These are phyloP conservation scores for Barnettozyma hawaiiensis DNA, from an alignment of 1,139 yeast genomes.

Conservation along the genomic window DNA sequence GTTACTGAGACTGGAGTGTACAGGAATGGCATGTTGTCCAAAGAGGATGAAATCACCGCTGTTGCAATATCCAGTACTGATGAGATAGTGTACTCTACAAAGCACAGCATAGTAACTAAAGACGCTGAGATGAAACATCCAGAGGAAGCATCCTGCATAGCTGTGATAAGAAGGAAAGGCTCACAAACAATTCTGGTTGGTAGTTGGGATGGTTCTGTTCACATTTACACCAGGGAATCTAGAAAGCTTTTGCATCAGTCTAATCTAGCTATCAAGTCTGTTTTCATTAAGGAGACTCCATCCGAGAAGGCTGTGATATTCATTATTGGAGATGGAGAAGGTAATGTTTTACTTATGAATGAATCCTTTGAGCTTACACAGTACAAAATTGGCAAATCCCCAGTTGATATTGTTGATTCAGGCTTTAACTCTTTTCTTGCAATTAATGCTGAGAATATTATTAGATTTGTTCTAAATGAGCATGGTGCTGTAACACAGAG, in stretches of 20 bases:
- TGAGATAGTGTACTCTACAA: slow-evolving; percentile 3
- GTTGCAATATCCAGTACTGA: slow-evolving; percentile 7
- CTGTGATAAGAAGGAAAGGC: slow-evolving; percentile 5
- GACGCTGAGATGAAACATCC: slow-evolving; percentile 4
- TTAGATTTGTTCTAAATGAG: slow-evolving; percentile 8
- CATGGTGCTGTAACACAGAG: slow-evolving; percentile 5
- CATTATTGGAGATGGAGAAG: slow-evolving; percentile 23
- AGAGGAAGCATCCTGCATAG: slow-evolving; percentile 16
- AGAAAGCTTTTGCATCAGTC: slow-evolving; percentile 8
- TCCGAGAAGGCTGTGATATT: slow-evolving; percentile 3
- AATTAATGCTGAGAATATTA: slow-evolving; percentile 17
- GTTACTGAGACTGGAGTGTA: slow-evolving; percentile 21
- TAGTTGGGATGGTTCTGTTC: slow-evolving; percentile 21
- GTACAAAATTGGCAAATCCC: slow-evolving; percentile 20
- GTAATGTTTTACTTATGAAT: slow-evolving; percentile 12
- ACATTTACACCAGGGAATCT: slow-evolving; percentile 8
- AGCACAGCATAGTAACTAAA: slow-evolving; percentile 3
- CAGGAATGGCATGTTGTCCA: slow-evolving; percentile 5
- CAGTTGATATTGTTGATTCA: slow-evolving; percentile 18
- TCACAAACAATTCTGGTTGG: slow-evolving; percentile 15
- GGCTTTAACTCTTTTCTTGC: slow-evolving; percentile 10
- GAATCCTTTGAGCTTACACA: background rate
- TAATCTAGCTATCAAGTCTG: slow-evolving; percentile 17
- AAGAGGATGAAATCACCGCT: background rate
- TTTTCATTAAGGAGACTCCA: slow-evolving; percentile 12